Percentiles rank a stretch among this genome's conserved stretches.
Evolutionary conservation across 208 protist species (phyloP).

Genomic region (Novymonas esmeraldas): DNA sequence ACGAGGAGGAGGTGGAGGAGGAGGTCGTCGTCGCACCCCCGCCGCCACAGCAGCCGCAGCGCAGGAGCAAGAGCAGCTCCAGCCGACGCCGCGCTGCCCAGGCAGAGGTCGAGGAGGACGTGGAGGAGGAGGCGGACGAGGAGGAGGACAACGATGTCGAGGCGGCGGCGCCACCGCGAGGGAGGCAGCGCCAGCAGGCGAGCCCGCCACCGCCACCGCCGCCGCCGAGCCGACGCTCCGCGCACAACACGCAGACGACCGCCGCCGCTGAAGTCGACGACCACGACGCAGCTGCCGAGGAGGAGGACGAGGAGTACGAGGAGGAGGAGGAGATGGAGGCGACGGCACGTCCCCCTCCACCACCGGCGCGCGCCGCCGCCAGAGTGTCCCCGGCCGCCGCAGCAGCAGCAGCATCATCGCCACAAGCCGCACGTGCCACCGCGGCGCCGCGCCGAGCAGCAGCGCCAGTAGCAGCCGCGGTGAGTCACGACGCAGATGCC

Average conservation of each 20-base stretch:
- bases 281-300: too few relatives aligned
- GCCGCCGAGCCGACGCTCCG: not conserved
- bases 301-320: slow-evolving; percentile 12
- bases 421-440: not conserved
- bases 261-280: too few relatives aligned
- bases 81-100: slow-evolving; percentile 2
- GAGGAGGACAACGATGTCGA: slow-evolving; percentile 28
- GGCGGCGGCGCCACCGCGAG: not conserved
- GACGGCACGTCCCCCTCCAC: not conserved
- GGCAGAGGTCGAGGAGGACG: slow-evolving; percentile 25
- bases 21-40: slow-evolving; percentile 16
- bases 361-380: not conserved
- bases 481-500: not conserved
- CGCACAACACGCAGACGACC: not conserved
- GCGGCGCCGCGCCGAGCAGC: too few relatives aligned
- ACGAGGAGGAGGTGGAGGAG: slow-evolving; percentile 20
- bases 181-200: not conserved
- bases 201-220: slow-evolving; percentile 1
- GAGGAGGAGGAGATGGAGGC: slow-evolving; percentile 28
- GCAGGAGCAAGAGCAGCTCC: not conserved
- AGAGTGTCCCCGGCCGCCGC: not conserved
- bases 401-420: not conserved
- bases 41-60: not conserved
- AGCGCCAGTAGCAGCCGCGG: too few relatives aligned
- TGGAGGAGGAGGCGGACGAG: slow-evolving; percentile 30